Base-by-base conservation (phyloP, 306 rosid species). In the Purshia tridentata region DNA sequence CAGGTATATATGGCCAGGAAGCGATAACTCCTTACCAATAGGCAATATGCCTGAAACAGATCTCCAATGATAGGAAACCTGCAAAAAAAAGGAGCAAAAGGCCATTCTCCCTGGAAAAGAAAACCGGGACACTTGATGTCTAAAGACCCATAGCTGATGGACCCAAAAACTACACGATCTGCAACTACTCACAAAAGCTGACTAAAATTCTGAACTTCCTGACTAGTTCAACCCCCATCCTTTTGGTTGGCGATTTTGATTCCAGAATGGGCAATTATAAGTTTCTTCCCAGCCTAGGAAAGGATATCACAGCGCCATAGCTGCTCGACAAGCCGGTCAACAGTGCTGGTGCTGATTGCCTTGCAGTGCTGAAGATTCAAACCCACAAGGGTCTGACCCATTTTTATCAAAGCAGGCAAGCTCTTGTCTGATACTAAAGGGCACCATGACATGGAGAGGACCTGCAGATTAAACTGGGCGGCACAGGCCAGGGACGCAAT, bases 301-400 rank as follows among this genome's bases (percentile, higher is more conserved):
- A 95, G 96, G 83, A 90, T 86, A 76, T 95, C 96, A 71, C 97
- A 92, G 75, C 78, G 85, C 96, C 92, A 90, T 19, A 90, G 87
- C 72, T 67, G 85, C 65, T 83, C 86, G 75, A 79, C 55, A 70
- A 95, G 96, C 74, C 42, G 78, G 66, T 80, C 84, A 20, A 90
- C 82, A 0, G 87, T 35, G 68, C 85, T 72, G 70, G 80, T 72
- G 84, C 90, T 84, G 82, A 90, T 84, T 40, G 75, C 80, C 3
- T 84, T 92, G 89, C 99, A 95, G 56, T 81, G 82, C 77, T 75
- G 88, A 57, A 95, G 79, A 74, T 95, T 95, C 45, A 95, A 80
- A 22, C 99, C 99, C 50, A 61, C n/a, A 4, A 95, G 98, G 40
- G 86, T 75, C 69, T 72, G 48, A 8, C 98, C 96, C 80, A 92